Conservation (phyloP, 805 yeast species). For the Metschnikowia baotianmanensis region DNA sequence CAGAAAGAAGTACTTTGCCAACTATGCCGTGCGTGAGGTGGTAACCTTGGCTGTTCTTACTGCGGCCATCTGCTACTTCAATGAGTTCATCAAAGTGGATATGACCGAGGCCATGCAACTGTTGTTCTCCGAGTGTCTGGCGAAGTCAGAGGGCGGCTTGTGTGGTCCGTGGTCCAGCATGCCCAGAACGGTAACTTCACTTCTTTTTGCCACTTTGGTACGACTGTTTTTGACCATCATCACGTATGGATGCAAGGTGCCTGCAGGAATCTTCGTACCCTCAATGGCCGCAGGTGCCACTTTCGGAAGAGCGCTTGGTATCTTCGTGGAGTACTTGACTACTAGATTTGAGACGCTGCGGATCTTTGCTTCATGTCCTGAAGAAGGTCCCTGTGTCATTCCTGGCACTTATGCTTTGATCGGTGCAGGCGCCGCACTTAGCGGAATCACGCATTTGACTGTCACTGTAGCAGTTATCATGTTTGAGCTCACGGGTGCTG, state of each 20-base stretch:
- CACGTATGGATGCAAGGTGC: conserved; percentile 90
- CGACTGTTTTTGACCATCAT: conserved; percentile 72
- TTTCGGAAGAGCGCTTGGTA: conserved; percentile 84
- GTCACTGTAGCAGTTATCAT: conserved; percentile 91
- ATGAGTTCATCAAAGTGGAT: conserved; percentile 75
- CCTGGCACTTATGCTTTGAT: conserved; percentile 95
- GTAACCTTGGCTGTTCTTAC: conserved; percentile 64
- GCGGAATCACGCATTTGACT: conserved; percentile 92
- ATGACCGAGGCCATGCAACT: conserved; percentile 96
- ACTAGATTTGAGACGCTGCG: conserved; percentile 33
- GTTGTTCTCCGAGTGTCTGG: conserved; percentile 78
- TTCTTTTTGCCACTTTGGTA: conserved; percentile 67
- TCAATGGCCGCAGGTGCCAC: conserved; percentile 97
- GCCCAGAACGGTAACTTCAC: conserved; percentile 45
- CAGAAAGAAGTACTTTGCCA: conserved; percentile 64
- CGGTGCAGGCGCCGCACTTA: conserved; percentile 93
- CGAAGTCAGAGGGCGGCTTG: conserved; percentile 39
- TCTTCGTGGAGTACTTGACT: conserved; percentile 53
- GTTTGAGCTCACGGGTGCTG: conserved; percentile 96
- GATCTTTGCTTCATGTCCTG: conserved; percentile 32
- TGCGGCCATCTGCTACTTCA: conserved; percentile 76
- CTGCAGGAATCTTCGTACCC: conserved; percentile 97
- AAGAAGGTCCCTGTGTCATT: conserved; percentile 58
- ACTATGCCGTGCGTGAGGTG: conserved; percentile 69
- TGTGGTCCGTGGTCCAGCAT: conserved; percentile 34